Evolutionary conservation across 805 yeast species (phyloP).

Genomic region (Kuraishia hungarica): DNA sequence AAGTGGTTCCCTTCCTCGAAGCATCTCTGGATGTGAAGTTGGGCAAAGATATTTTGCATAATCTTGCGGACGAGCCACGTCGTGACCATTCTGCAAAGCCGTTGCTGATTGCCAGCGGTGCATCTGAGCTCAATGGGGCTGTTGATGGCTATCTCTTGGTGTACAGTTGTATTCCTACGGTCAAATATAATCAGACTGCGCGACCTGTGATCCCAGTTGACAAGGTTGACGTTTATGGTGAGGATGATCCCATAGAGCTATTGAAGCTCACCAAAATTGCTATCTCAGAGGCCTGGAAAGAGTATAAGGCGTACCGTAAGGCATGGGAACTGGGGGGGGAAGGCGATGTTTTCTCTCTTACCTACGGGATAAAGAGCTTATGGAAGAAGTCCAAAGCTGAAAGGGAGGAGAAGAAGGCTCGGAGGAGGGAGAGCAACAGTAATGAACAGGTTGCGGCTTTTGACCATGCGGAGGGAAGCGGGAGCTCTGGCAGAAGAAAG

Average conservation of each 20-base stretch:
- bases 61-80: conserved; percentile 56
- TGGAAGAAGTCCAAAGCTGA: conserved; percentile 35
- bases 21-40: conserved; percentile 57
- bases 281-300: conserved; percentile 67
- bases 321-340: conserved; percentile 61
- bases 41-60: conserved; percentile 48
- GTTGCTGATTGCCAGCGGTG: conserved; percentile 68
- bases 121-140: conserved; percentile 66
- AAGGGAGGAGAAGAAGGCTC: background rate
- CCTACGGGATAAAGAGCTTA: conserved; percentile 46
- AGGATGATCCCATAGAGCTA: conserved; percentile 24
- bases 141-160: conserved; percentile 69
- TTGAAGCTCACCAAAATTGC: conserved; percentile 43
- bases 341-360: conserved; percentile 54
- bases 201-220: conserved; percentile 27
- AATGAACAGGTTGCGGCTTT: background rate
- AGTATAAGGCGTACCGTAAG: conserved; percentile 44
- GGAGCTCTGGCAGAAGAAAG: background rate
- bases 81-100: conserved; percentile 59
- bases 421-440: background rate
- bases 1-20: conserved; percentile 69
- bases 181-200: conserved; percentile 8
- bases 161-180: conserved; percentile 59
- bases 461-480: conserved; percentile 6
- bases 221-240: conserved; percentile 5